A percentile compares a stretch with the other conserved stretches of the same genome.
Conservation (phyloP, 495 filamentous ascomycete genomes). For the Aspergillus kassunensis region DNA sequence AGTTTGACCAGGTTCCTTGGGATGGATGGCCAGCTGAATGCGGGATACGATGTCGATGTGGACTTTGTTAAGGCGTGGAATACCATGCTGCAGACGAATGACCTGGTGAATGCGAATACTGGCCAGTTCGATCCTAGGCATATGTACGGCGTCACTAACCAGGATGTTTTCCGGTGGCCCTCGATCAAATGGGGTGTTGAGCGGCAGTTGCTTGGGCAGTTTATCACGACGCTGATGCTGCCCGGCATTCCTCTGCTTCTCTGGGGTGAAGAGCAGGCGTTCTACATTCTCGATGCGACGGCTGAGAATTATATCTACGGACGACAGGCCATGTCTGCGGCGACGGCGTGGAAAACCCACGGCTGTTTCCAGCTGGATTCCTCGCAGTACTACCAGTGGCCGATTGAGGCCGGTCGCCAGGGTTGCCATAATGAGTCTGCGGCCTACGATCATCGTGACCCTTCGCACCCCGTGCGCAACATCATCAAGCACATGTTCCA, state of each 20-base stretch:
- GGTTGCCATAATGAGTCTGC: slow-evolving; percentile 58
- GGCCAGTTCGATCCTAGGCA: slow-evolving; percentile 66
- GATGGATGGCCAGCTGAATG: slow-evolving; percentile 56
- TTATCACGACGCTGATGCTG: slow-evolving; percentile 59
- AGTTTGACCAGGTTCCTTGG: slow-evolving; percentile 63
- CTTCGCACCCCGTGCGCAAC: slow-evolving; percentile 60
- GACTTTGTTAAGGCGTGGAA: slow-evolving; percentile 59
- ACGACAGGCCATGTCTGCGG: slow-evolving; percentile 60
- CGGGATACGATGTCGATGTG: slow-evolving; percentile 55
- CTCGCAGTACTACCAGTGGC: slow-evolving; percentile 56
- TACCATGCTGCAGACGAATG: slow-evolving; percentile 55
- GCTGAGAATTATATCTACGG: slow-evolving; percentile 68
- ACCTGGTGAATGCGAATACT: slow-evolving; percentile 60
- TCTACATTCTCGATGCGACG: slow-evolving; percentile 63
- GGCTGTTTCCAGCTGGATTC: slow-evolving; percentile 60
- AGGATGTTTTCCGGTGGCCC: slow-evolving; percentile 74
- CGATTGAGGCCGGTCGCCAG: slow-evolving; percentile 47
- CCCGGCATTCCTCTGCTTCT: slow-evolving; percentile 62
- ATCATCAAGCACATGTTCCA: slow-evolving; percentile 64
- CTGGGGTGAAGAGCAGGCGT: slow-evolving; percentile 69
- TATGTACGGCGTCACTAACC: slow-evolving; percentile 67
- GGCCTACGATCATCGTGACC: slow-evolving; percentile 66
- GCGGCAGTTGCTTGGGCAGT: slow-evolving; percentile 56
- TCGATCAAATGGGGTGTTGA: slow-evolving; percentile 58
- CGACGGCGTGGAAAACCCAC: slow-evolving; percentile 64